Percentiles rank a stretch among this genome's conserved stretches.
Conservation (phyloP, 176 grass and related monocot species). For the Raddia distichophylla region DNA sequence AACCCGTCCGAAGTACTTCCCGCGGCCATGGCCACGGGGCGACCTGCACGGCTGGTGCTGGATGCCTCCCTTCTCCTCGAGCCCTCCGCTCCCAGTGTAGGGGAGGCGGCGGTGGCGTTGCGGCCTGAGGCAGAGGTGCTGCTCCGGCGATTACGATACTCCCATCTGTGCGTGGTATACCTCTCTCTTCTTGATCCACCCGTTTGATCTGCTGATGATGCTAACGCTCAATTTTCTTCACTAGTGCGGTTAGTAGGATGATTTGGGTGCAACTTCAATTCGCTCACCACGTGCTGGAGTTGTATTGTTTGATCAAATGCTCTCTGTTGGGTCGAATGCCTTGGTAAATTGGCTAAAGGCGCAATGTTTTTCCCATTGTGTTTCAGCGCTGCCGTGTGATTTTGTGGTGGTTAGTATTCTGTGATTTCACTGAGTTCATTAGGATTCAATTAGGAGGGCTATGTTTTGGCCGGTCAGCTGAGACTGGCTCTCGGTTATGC, state of each 20-base stretch:
- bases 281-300: neutral
- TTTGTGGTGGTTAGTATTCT: neutral
- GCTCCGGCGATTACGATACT: constrained; percentile 52
- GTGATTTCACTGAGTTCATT: neutral
- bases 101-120: constrained; percentile 5
- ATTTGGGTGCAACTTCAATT: neutral
- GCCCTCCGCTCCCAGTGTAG: neutral
- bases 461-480: constrained; percentile 21
- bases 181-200: neutral
- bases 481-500: neutral
- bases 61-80: constrained; percentile 52
- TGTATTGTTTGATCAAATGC: neutral
- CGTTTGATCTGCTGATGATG: neutral
- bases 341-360: neutral
- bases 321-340: neutral
- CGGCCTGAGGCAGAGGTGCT: constrained; percentile 43
- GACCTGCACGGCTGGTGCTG: constrained; percentile 46
- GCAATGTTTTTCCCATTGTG: neutral
- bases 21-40: constrained; percentile 31
- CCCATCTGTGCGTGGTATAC: constrained; percentile 55
- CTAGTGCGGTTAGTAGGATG: neutral
- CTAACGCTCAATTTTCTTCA: too few relatives aligned
- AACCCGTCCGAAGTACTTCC: neutral
- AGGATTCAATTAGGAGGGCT: neutral
- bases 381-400: neutral